A percentile compares a stretch with the other conserved stretches of the same genome.
Conservation (phyloP, 1,284 basidiomycete genomes). For the Heterobasidion irregulare region DNA sequence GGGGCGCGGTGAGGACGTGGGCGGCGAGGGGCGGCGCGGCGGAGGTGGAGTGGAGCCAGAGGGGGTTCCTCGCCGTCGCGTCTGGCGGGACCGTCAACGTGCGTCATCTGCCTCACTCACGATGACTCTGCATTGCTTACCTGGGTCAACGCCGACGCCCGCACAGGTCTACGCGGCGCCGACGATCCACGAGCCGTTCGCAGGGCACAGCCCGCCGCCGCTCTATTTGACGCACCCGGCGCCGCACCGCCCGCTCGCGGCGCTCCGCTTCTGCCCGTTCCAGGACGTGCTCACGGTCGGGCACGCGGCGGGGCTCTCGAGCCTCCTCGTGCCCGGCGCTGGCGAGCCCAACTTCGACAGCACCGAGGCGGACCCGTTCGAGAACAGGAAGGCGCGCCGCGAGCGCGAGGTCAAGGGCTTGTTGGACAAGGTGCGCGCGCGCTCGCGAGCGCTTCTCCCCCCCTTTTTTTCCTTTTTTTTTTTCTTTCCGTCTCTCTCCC, state of each 20-base stretch:
- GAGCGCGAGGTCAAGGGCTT: slow-evolving; percentile 90
- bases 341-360: slow-evolving; percentile 97
- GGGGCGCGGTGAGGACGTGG: slow-evolving; percentile 81
- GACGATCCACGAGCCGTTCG: slow-evolving; percentile 47
- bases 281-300: slow-evolving; percentile 85
- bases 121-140: background rate
- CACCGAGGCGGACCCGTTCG: slow-evolving; percentile 90
- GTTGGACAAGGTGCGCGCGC: slow-evolving; percentile 78
- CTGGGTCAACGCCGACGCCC: background rate
- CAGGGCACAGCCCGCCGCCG: slow-evolving; percentile 51
- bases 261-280: slow-evolving; percentile 82
- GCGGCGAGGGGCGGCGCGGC: slow-evolving; percentile 52
- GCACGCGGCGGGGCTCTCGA: slow-evolving; percentile 71
- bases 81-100: slow-evolving; percentile 81
- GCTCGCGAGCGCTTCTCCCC: too few relatives aligned
- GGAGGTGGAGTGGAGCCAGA: slow-evolving; percentile 72
- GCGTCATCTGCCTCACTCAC: too few relatives aligned
- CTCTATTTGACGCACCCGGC: slow-evolving; percentile 83
- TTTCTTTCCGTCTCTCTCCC: background rate
- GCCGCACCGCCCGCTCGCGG: slow-evolving; percentile 58
- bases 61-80: slow-evolving; percentile 78
- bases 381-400: slow-evolving; percentile 72
- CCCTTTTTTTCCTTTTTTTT: too few relatives aligned
- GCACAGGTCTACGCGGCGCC: slow-evolving; percentile 63
- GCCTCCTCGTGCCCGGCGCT: slow-evolving; percentile 82